Evolutionary conservation across 306 rosid species (phyloP).

Genomic region (Fagus crenata): DNA sequence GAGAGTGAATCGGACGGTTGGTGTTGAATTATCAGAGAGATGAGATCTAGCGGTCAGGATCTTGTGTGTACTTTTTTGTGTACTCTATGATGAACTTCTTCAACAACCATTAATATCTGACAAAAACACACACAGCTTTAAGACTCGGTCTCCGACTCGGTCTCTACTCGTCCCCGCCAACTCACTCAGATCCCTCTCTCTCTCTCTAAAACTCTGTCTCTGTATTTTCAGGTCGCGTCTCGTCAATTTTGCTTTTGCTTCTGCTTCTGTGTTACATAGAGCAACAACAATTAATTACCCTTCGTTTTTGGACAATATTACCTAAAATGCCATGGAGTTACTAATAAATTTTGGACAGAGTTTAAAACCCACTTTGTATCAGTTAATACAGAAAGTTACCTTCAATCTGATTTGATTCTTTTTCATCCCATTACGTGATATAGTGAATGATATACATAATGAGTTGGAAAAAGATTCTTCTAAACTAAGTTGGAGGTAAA

Average conservation of each 20-base stretch:
- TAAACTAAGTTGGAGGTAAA: too few species aligned
- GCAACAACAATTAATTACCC: constrained; percentile 14
- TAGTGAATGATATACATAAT: too few species aligned
- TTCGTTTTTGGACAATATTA: neutral
- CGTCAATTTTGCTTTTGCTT: constrained; percentile 35
- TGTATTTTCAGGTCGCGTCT: constrained; percentile 31
- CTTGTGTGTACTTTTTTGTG: neutral
- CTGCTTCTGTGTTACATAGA: constrained; percentile 29
- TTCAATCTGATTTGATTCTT: too few species aligned
- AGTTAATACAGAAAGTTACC: too few species aligned
- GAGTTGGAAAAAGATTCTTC: too few species aligned
- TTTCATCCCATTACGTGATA: too few species aligned
- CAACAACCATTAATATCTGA: constrained; percentile 46
- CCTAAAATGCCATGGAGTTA: neutral
- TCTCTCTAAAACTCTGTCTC: neutral
- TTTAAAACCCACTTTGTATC: too few species aligned
- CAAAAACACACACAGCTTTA: constrained; percentile 32
- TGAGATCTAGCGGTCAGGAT: constrained; percentile 64
- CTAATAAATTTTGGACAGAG: too few species aligned
- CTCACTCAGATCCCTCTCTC: constrained; percentile 41
- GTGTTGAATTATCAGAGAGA: constrained; percentile 25
- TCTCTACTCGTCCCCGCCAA: constrained; percentile 31
- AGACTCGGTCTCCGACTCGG: constrained; percentile 25
- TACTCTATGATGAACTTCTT: neutral
- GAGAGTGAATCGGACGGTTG: constrained; percentile 49